phyloP scores from a whole-genome alignment of 345 rosid species.

The Acer negundo region DNA sequence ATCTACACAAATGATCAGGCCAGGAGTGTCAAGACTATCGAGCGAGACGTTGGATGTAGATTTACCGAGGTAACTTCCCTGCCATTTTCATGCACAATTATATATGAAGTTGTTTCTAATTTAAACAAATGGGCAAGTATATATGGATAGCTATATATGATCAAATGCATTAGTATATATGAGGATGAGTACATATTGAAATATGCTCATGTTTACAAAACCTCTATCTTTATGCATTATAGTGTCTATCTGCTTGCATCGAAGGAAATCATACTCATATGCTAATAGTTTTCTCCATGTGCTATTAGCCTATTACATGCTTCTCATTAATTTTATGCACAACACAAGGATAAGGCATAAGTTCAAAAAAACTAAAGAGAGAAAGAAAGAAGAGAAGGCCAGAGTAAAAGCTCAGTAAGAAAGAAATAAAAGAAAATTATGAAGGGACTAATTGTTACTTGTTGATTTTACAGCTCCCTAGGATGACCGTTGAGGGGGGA shows the following conservation, averaged over 20 bases:
- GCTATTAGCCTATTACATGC: background rate
- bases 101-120: background rate
- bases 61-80: conserved; percentile 65
- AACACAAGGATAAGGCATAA: background rate
- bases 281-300: background rate
- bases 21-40: conserved; percentile 62
- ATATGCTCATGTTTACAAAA: background rate
- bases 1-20: conserved; percentile 71
- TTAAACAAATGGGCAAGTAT: background rate
- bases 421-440: background rate
- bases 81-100: background rate
- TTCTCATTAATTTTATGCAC: background rate
- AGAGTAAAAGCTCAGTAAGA: background rate
- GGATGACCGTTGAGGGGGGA: conserved; percentile 56
- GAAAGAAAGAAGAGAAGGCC: conserved; percentile 1
- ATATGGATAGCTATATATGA: no score
- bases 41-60: conserved; percentile 89
- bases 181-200: background rate
- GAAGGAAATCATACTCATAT: background rate
- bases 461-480: conserved; percentile 62
- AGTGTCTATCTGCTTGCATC: background rate
- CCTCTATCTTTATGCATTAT: background rate
- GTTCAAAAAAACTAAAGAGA: background rate
- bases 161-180: background rate
- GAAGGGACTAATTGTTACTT: background rate